Conservation (phyloP, 2,329 filamentous ascomycete species). For the Thielaviopsis punctulata region DNA sequence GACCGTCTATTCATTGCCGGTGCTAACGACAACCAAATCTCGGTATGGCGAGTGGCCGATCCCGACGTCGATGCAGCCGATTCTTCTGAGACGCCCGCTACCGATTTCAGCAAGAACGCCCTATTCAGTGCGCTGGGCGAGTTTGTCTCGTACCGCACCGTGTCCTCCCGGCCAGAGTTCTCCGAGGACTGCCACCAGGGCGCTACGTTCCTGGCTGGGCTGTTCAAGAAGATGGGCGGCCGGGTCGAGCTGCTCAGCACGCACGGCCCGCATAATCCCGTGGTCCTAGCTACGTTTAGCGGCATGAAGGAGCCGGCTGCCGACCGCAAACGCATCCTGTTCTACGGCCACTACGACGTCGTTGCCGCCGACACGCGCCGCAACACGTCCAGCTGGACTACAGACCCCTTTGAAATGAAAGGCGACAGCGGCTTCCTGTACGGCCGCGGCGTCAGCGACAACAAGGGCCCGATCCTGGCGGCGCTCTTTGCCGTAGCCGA, state of each 20-base stretch:
- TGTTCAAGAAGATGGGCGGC: conserved; percentile 86
- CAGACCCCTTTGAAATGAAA: conserved; percentile 76
- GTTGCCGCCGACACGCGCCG: conserved; percentile 74
- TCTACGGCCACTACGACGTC: conserved; percentile 97
- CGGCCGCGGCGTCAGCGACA: conserved; percentile 89
- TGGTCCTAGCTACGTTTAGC: conserved; percentile 81
- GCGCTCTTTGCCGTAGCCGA: conserved; percentile 89
- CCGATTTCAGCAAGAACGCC: conserved; percentile 23
- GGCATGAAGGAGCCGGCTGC: conserved; percentile 51
- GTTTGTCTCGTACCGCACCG: conserved; percentile 80
- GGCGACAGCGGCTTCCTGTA: conserved; percentile 88
- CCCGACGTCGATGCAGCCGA: conserved; percentile 21
- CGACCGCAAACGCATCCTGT: conserved; percentile 69
- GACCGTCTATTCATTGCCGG: conserved; percentile 85
- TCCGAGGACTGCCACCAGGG: conserved; percentile 84
- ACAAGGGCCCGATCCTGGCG: conserved; percentile 90
- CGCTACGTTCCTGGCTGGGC: conserved; percentile 71
- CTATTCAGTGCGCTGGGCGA: conserved; percentile 59
- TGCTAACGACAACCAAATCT: conserved; percentile 77
- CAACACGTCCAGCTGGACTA: conserved; percentile 52
- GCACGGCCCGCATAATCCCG: conserved; percentile 63
- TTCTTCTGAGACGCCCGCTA: conserved; percentile 19
- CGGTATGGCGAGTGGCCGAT: conserved; percentile 63
- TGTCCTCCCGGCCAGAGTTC: conserved; percentile 74
- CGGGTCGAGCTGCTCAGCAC: conserved; percentile 81